Percentiles rank a stretch among this genome's conserved stretches.
Evolutionary conservation across 768 basidiomycete genomes (phyloP).

Genomic region (Rhodotorula paludigena): DNA sequence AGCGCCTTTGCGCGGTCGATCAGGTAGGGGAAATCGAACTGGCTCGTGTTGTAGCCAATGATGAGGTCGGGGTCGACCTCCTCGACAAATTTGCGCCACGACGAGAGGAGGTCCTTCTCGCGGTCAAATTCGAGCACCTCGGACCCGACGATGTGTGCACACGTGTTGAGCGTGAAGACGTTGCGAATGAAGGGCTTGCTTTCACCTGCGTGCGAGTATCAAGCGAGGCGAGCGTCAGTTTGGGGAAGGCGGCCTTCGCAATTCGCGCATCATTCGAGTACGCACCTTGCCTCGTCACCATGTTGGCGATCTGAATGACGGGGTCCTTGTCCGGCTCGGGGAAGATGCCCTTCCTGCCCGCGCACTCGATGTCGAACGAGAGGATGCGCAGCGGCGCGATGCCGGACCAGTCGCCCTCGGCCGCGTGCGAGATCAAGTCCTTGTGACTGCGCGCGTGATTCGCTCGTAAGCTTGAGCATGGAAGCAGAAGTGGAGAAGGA

Average conservation of each 20-base stretch:
- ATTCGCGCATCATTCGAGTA: not conserved
- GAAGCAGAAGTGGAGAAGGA: not conserved
- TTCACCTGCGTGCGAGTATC: slow-evolving; percentile 59
- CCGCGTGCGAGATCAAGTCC: slow-evolving; percentile 77
- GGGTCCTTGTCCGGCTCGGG: slow-evolving; percentile 86
- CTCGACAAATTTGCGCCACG: slow-evolving; percentile 86
- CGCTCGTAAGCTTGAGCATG: not conserved
- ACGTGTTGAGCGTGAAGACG: slow-evolving; percentile 89
- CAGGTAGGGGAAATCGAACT: slow-evolving; percentile 95
- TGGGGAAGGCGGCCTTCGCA: not conserved
- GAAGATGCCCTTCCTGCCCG: slow-evolving; percentile 93
- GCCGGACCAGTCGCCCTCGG: slow-evolving; percentile 86
- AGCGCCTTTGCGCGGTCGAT: slow-evolving; percentile 84
- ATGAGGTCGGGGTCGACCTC: slow-evolving; percentile 90
- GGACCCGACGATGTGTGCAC: slow-evolving; percentile 93
- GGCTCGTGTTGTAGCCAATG: slow-evolving; percentile 90
- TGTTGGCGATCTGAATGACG: slow-evolving; percentile 97
- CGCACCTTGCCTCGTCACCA: slow-evolving; percentile 96
- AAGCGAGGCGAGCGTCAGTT: slow-evolving; percentile 1
- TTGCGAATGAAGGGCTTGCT: slow-evolving; percentile 90
- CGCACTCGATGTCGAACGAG: slow-evolving; percentile 99
- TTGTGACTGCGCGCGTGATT: slow-evolving; percentile 61
- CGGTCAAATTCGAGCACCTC: slow-evolving; percentile 80
- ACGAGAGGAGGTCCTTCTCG: slow-evolving; percentile 66
- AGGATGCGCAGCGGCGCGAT: slow-evolving; percentile 89